Evolutionary conservation across 2,329 filamentous ascomycete species (phyloP).

Genomic region (Exophiala lecanii-corni): DNA sequence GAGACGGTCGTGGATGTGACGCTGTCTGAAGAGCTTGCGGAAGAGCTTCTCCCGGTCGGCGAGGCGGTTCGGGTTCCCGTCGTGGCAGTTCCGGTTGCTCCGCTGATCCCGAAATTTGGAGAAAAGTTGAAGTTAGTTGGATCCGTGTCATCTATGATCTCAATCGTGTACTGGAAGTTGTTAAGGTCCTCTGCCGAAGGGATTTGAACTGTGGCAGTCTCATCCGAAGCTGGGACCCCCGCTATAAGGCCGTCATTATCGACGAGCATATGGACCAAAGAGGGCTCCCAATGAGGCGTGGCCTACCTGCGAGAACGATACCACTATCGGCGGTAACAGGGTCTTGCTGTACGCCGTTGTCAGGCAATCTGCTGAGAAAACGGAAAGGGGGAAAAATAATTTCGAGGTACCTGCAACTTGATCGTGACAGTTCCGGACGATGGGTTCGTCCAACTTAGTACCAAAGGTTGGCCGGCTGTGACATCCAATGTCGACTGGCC

Average conservation of each 20-base stretch:
- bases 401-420: too few relatives aligned
- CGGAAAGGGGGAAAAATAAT: too few relatives aligned
- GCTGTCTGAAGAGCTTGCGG: constrained; percentile 24
- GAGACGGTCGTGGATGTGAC: constrained; percentile 19
- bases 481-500: constrained; percentile 38
- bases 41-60: constrained; percentile 25
- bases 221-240: constrained; percentile 43
- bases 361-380: too few relatives aligned
- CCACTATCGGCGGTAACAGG: too few relatives aligned
- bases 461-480: constrained; percentile 43
- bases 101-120: constrained; percentile 47
- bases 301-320: too few relatives aligned
- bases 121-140: constrained; percentile 47
- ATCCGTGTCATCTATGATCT: constrained; percentile 48
- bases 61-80: constrained; percentile 30
- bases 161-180: constrained; percentile 46
- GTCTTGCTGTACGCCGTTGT: too few relatives aligned
- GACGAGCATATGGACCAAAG: too few relatives aligned
- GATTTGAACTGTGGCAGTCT: constrained; percentile 47
- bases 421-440: constrained; percentile 48
- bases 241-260: too few relatives aligned
- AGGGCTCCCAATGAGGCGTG: too few relatives aligned
- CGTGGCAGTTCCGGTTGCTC: constrained; percentile 38
- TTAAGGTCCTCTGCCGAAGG: constrained; percentile 38
- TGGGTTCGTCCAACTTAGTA: constrained; percentile 47